A percentile compares a stretch with the other conserved stretches of the same genome.
These are phyloP conservation scores for Coprinopsis marcescibilis DNA, from an alignment of 768 basidiomycete species.

Conservation along the genomic window DNA sequence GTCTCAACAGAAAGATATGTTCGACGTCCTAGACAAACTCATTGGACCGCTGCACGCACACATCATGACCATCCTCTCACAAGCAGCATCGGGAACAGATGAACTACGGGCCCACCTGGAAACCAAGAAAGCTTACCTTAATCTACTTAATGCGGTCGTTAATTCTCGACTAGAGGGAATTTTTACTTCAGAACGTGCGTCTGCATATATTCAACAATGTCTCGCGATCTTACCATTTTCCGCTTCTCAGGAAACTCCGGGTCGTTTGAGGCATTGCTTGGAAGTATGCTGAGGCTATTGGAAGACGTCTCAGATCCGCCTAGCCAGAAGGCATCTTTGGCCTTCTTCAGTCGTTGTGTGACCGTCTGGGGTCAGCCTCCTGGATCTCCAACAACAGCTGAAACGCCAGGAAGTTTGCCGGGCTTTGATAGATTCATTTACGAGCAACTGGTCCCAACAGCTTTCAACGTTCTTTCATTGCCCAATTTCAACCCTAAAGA, in stretches of 20 bases:
- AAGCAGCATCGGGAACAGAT: conserved; percentile 82
- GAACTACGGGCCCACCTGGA: conserved; percentile 72
- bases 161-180: conserved; percentile 74
- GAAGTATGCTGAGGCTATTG: conserved; percentile 65
- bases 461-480: conserved; percentile 74
- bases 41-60: conserved; percentile 82
- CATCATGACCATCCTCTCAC: conserved; percentile 72
- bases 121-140: conserved; percentile 86
- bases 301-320: conserved; percentile 70
- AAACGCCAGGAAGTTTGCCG: conserved; percentile 45
- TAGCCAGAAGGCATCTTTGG: conserved; percentile 75
- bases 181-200: conserved; percentile 82
- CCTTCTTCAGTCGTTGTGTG: conserved; percentile 68
- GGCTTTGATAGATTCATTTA: conserved; percentile 94
- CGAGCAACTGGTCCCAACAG: conserved; percentile 73
- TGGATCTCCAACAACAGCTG: conserved; percentile 30
- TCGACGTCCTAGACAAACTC: conserved; percentile 84
- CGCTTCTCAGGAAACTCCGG: conserved; percentile 30
- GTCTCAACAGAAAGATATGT: conserved; percentile 64
- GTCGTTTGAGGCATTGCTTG: conserved; percentile 74
- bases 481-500: conserved; percentile 86
- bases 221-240: conserved; percentile 1
- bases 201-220: not conserved
- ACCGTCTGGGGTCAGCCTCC: conserved; percentile 60
- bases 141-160: conserved; percentile 76